Conservation (phyloP, 1,139 yeast genomes). For the Diutina pseudorugosa region DNA sequence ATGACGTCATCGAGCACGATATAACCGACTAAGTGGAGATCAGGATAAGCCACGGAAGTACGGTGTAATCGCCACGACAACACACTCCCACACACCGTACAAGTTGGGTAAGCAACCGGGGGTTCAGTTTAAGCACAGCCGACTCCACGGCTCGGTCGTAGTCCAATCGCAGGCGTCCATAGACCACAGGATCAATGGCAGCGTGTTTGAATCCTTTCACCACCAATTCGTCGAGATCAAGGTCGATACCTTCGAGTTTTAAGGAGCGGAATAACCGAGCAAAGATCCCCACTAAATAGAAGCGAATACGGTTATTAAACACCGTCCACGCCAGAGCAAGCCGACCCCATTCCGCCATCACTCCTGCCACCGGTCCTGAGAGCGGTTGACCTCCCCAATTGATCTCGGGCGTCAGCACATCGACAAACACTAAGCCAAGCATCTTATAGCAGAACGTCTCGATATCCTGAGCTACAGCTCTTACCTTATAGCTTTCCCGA, state of each 20-base stretch:
- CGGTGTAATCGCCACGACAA: neutral
- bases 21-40: neutral
- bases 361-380: neutral
- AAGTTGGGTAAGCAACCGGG: neutral
- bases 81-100: neutral
- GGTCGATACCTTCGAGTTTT: neutral
- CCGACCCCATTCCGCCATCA: conserved; percentile 1
- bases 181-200: neutral
- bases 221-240: neutral
- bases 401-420: neutral
- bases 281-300: neutral
- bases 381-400: neutral
- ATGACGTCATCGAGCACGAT: too few relatives aligned
- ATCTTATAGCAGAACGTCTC: neutral
- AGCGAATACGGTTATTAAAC: neutral
- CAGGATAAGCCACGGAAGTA: neutral
- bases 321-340: neutral
- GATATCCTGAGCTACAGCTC: conserved; percentile 1
- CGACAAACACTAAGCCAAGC: neutral
- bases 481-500: neutral
- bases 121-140: neutral
- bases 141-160: neutral
- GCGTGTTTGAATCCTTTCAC: neutral
- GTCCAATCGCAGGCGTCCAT: neutral
- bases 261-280: neutral